Percentiles rank a stretch among this genome's conserved stretches.
Evolutionary conservation across 1,139 yeast species (phyloP).

Genomic region (Suhomyces wounanorum): DNA sequence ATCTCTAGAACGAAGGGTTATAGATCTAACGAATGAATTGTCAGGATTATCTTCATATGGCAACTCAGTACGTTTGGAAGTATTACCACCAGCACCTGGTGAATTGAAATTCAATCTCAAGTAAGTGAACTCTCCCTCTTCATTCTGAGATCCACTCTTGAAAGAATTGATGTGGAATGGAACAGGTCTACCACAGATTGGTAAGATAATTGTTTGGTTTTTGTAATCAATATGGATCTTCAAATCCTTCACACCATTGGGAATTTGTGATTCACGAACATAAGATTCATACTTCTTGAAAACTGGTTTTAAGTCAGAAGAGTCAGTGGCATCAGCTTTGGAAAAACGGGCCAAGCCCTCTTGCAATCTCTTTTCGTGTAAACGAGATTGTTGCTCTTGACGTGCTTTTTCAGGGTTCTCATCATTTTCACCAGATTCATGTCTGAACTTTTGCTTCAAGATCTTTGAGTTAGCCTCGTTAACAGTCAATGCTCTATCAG

Average conservation of each 20-base stretch:
- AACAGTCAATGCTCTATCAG: slow-evolving; percentile 34
- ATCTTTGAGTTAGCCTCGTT: slow-evolving; percentile 55
- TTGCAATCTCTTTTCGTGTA: slow-evolving; percentile 83
- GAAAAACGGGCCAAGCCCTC: slow-evolving; percentile 80
- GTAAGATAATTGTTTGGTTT: slow-evolving; percentile 85
- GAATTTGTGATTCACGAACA: slow-evolving; percentile 89
- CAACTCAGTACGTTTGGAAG: slow-evolving; percentile 70
- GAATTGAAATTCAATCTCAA: slow-evolving; percentile 89
- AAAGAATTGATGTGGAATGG: slow-evolving; percentile 95
- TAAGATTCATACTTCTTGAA: slow-evolving; percentile 94
- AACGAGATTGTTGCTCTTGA: slow-evolving; percentile 76
- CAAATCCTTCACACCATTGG: slow-evolving; percentile 77
- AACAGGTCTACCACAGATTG: slow-evolving; percentile 94
- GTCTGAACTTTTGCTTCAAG: slow-evolving; percentile 76
- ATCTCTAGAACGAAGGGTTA: slow-evolving; percentile 88
- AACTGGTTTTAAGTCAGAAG: slow-evolving; percentile 67
- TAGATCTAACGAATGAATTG: slow-evolving; percentile 81
- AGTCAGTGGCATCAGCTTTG: slow-evolving; percentile 70
- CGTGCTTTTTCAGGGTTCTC: slow-evolving; percentile 74
- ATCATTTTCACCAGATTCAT: slow-evolving; percentile 72
- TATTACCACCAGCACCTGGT: slow-evolving; percentile 82
- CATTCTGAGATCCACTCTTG: slow-evolving; percentile 92
- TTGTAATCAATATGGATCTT: slow-evolving; percentile 86
- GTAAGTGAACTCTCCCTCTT: slow-evolving; percentile 94
- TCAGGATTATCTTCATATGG: slow-evolving; percentile 91